These are phyloP conservation scores for Fusarium veterinarium DNA, from an alignment of 2,329 filamentous ascomycete genomes.

Conservation along the genomic window DNA sequence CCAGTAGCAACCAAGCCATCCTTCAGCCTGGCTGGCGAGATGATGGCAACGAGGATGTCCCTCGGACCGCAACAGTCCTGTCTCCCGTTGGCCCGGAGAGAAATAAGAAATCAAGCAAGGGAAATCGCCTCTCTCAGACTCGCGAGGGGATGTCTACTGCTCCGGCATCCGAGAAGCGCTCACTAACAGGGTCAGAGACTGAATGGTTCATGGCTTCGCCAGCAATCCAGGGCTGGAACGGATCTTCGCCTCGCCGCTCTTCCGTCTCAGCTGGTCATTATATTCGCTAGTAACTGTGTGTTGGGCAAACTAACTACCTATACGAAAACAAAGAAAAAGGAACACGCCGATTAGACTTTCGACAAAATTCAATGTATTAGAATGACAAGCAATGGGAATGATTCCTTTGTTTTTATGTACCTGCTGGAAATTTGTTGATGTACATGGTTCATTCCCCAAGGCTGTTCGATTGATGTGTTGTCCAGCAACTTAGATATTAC, in stretches of 20 bases:
- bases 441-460: not conserved
- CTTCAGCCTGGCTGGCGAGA: slow-evolving; percentile 26
- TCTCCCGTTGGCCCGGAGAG: slow-evolving; percentile 34
- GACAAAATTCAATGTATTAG: not conserved
- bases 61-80: not conserved
- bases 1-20: not conserved
- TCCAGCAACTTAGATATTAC: slow-evolving; percentile 29
- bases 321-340: slow-evolving; percentile 11
- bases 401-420: not conserved
- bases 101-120: slow-evolving; percentile 9
- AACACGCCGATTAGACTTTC: not conserved
- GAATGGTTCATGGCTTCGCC: slow-evolving; percentile 22
- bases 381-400: not conserved
- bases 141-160: slow-evolving; percentile 46
- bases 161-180: slow-evolving; percentile 45
- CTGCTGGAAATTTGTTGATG: not conserved
- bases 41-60: slow-evolving; percentile 14
- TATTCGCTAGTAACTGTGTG: not conserved
- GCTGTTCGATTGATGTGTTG: not conserved
- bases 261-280: slow-evolving; percentile 18
- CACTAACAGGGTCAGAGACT: slow-evolving; percentile 45
- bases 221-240: slow-evolving; percentile 19
- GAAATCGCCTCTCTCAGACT: slow-evolving; percentile 5
- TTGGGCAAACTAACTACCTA: not conserved
- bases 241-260: slow-evolving; percentile 25